Conservation (phyloP, 352 stramenopile species). For the Peronospora tabacina region DNA sequence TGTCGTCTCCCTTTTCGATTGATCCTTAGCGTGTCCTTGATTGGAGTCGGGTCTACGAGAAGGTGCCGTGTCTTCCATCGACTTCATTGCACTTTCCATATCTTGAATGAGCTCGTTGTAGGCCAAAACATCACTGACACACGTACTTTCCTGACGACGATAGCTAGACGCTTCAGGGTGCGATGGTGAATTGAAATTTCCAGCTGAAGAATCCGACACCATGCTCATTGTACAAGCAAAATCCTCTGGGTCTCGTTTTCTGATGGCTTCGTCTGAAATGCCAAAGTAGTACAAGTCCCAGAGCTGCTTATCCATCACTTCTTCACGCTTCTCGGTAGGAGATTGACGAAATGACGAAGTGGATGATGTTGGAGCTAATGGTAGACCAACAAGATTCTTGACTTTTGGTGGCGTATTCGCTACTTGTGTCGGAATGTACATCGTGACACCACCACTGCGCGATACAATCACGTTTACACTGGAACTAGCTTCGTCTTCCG, state of each 20-base stretch:
- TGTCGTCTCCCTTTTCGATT: constrained; percentile 4
- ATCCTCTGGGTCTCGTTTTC: constrained; percentile 4
- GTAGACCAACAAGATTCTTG: constrained; percentile 2
- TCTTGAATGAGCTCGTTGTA: constrained; percentile 66
- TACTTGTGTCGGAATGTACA: constrained; percentile 39
- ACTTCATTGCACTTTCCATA: constrained; percentile 37
- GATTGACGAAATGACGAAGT: constrained; percentile 11
- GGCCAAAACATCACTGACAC: constrained; percentile 44
- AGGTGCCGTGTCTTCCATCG: constrained; percentile 15
- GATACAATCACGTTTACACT: constrained; percentile 30
- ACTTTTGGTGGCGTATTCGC: constrained; percentile 15
- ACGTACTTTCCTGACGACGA: constrained; percentile 45
- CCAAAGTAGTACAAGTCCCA: constrained; percentile 51
- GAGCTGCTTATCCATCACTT: constrained; percentile 49
- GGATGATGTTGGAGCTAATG: constrained; percentile 5
- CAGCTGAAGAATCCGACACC: constrained; percentile 22
- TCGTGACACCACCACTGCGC: constrained; percentile 36
- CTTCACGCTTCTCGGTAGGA: constrained; percentile 23
- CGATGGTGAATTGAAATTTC: constrained; percentile 22
- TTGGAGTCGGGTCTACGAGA: constrained; percentile 12
- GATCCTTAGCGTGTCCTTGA: constrained; percentile 10
- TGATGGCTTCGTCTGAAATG: constrained; percentile 31
- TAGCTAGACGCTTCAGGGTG: constrained; percentile 29
- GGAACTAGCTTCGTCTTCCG: constrained; percentile 1
- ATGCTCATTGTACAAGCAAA: constrained; percentile 17